Evolutionary conservation across 306 rosid genomes (phyloP).

Genomic region (Ziziphus jujuba): DNA sequence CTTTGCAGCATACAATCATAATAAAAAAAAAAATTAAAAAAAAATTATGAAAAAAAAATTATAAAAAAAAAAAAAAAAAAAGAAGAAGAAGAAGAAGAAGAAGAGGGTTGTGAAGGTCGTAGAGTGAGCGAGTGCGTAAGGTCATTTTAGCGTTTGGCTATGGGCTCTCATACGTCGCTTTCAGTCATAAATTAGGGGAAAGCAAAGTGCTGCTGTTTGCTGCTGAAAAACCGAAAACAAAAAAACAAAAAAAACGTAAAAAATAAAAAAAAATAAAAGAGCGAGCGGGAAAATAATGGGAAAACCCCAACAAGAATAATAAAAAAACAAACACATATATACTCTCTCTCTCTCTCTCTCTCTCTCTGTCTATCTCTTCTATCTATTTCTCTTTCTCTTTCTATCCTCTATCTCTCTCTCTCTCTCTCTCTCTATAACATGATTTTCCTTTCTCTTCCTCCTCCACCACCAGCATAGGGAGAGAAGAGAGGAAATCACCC

Average conservation of each 20-base stretch:
- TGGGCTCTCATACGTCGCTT: constrained; percentile 74
- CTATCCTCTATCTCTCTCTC: not conserved
- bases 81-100: not conserved
- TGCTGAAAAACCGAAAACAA: no score
- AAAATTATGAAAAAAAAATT: not conserved
- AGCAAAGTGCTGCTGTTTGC: constrained; percentile 42
- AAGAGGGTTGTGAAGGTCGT: not conserved
- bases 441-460: constrained; percentile 3
- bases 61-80: not conserved
- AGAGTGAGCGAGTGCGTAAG: constrained; percentile 14
- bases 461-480: no score
- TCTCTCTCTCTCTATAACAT: constrained; percentile 17
- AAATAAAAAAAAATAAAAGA: not conserved
- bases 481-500: no score
- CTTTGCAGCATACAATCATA: no score
- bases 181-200: constrained; percentile 84
- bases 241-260: not conserved
- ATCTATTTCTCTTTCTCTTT: not conserved
- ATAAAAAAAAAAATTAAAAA: not conserved
- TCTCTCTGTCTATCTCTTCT: no score
- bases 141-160: constrained; percentile 44
- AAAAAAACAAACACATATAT: constrained; percentile 17
- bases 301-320: not conserved
- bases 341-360: not conserved
- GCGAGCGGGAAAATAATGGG: constrained; percentile 29